phyloP scores from a whole-genome alignment of 805 yeast genomes.

The Lipomyces japonicus region DNA sequence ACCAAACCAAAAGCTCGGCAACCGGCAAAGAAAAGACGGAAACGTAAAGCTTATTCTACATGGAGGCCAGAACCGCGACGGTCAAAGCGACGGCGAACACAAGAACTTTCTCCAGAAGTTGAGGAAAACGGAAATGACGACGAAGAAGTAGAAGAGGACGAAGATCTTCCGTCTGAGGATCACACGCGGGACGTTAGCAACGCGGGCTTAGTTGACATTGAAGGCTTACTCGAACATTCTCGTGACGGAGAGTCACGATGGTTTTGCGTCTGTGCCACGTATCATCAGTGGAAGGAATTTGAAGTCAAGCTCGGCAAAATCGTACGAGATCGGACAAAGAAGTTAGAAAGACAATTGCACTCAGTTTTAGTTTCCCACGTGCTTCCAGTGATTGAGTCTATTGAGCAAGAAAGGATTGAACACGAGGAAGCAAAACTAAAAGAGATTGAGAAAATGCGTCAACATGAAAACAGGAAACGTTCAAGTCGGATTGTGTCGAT shows the following conservation, averaged over 20 bases:
- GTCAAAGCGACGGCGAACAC: slow-evolving; percentile 15
- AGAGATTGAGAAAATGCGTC: slow-evolving; percentile 30
- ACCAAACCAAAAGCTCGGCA: slow-evolving; percentile 7
- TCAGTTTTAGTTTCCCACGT: slow-evolving; percentile 28
- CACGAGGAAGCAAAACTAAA: slow-evolving; percentile 32
- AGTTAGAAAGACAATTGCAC: slow-evolving; percentile 26
- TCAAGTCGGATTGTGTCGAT: slow-evolving; percentile 36
- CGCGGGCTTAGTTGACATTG: slow-evolving; percentile 1
- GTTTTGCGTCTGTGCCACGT: slow-evolving; percentile 36
- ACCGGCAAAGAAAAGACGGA: slow-evolving; percentile 12
- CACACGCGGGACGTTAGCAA: not conserved
- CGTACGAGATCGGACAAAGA: slow-evolving; percentile 16
- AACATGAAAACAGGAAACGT: slow-evolving; percentile 36
- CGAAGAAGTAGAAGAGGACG: slow-evolving; percentile 20
- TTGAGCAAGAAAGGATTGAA: slow-evolving; percentile 30
- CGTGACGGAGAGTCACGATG: slow-evolving; percentile 31
- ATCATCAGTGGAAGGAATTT: slow-evolving; percentile 33
- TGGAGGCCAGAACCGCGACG: slow-evolving; percentile 4
- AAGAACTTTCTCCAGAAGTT: slow-evolving; percentile 8
- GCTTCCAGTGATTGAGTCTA: slow-evolving; percentile 35
- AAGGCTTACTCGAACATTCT: slow-evolving; percentile 14
- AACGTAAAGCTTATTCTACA: slow-evolving; percentile 10
- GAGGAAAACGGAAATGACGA: slow-evolving; percentile 20
- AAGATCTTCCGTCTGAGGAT: not conserved
- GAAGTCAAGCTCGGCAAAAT: slow-evolving; percentile 26